These are phyloP conservation scores for Alternaria gaisen DNA, from an alignment of 2,329 filamentous ascomycete genomes.

Conservation along the genomic window DNA sequence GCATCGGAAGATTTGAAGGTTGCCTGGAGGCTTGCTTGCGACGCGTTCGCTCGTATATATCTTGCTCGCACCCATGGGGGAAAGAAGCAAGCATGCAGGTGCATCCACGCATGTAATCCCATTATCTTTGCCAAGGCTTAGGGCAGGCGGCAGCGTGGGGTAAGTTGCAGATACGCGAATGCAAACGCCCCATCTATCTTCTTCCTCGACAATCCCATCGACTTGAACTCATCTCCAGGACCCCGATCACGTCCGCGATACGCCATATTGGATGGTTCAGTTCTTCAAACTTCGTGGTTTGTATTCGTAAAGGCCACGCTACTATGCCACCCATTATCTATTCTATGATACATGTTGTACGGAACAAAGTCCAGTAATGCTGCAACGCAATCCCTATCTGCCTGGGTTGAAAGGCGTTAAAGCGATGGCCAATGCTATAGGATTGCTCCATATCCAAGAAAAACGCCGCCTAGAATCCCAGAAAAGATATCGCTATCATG, in stretches of 20 bases:
- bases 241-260: not conserved
- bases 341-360: constrained; percentile 1
- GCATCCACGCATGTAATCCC: constrained; percentile 25
- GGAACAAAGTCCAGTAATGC: constrained; percentile 5
- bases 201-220: not conserved
- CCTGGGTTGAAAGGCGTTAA: not conserved
- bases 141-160: constrained; percentile 30
- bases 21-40: not conserved
- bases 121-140: constrained; percentile 34
- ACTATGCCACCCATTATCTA: not conserved
- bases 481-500: constrained; percentile 18
- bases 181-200: not conserved
- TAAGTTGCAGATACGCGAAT: constrained; percentile 5
- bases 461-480: constrained; percentile 23
- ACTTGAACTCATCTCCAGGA: not conserved
- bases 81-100: constrained; percentile 21
- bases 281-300: not conserved
- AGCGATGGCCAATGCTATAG: not conserved
- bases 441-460: constrained; percentile 15
- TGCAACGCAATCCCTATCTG: constrained; percentile 14
- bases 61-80: not conserved
- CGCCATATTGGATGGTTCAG: not conserved
- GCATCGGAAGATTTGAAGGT: not conserved
- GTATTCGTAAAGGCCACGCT: not conserved
- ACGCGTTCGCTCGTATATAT: constrained; percentile 2